Evolutionary conservation across 2,329 filamentous ascomycete genomes (phyloP), one percentile per base, ranked within the genome.

Genomic region (Teratosphaeria pseudoeucalypti): DNA sequence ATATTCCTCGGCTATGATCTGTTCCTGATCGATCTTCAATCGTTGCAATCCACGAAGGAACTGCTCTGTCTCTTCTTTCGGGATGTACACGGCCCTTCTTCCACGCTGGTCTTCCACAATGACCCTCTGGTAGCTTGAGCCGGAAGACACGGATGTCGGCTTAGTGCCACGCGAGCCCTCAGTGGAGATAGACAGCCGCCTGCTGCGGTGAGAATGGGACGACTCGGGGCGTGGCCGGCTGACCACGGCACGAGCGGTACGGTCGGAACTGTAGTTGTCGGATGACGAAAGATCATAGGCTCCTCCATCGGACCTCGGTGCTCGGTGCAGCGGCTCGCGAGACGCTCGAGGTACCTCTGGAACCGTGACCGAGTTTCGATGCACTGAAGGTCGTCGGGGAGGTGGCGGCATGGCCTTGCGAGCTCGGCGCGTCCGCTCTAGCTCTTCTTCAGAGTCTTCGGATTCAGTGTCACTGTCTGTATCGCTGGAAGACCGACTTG

Each of bases 181-280:
- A 3, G 69, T 73, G 2, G 70, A 65, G 26, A 74, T 62, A 4
- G 72, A 68, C 9, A 73, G 66, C 5, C 65, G 66, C 26, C 68
- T 73, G 43, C 72, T 71, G 54, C 68, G 70, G 47, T 60, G 54
- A 5, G 67, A 66, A 23, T 60, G 61, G 3, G 62, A 61, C 10
- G 61, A 62, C 47, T 63, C 60, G 34, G 60, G 58, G 29, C 58
- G 57, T n/a, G 62, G 55, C 26, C 66, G 63, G 34, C 58, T 57
- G 12, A 66, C 59, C 9, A 60, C 58, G 2, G 66, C 62, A 23
- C 64, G 60, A 62, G 69, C 10, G 59, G 64, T 58, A 59, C 61
- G 61, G 62, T 69, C 64, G 57, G 65, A 68, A 53, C 69, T 65
- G 58, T 65, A 58, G 26, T 66, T 62, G 29, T 67, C 67, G 12